Base-by-base conservation (phyloP, 768 basidiomycete species). In the Suillus americanus region DNA sequence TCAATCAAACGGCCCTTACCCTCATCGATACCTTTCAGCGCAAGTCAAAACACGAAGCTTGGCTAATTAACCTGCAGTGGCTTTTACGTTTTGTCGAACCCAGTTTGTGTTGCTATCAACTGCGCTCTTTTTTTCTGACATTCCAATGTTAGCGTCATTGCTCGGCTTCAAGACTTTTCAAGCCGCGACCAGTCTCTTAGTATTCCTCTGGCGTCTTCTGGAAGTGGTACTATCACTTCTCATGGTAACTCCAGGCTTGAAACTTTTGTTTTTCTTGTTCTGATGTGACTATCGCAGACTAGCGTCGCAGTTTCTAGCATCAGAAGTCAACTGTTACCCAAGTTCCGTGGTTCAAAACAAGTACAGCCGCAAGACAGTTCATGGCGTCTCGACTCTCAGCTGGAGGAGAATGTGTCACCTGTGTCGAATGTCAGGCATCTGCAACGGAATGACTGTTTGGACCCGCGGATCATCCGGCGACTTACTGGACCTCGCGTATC, bases 1-100 rank as follows among this genome's bases (percentile, higher is more conserved):
- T 88, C 62, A 85, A 83, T 56, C 77, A 71, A 23, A 82, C 86
- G 25, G 78, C 81, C 3, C 67, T 65, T 53, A 65, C 67, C 3
- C 63, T 77, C 30, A 75, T 68, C 41, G 69, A 73, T 45, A 66
- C 64, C 35, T 73, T 59, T 41, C 57, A 59, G 16, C 57, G 57
- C 57, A 40, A 28, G 40, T 59, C 57, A 28, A 28, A 28, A 28
- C 57, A 41, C 18, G 25, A 59, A 40, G 12, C 38, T 28, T 59
- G 57, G 57, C 57, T 59, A 6, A 41, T 30, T 13, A 37, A 45
- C 57, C 43, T 62, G 68, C 30, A 62, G 60, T 25, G 33, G 28
- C 62, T 81, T 78, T 74, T 41, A 10, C 57, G 28, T 41, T 59
- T 59, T 28, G 12, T 41, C 23, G 74, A 16, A 79, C 66, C 70